Base-by-base conservation (phyloP, 2,329 filamentous ascomycete genomes). In the Scedosporium apiospermum region DNA sequence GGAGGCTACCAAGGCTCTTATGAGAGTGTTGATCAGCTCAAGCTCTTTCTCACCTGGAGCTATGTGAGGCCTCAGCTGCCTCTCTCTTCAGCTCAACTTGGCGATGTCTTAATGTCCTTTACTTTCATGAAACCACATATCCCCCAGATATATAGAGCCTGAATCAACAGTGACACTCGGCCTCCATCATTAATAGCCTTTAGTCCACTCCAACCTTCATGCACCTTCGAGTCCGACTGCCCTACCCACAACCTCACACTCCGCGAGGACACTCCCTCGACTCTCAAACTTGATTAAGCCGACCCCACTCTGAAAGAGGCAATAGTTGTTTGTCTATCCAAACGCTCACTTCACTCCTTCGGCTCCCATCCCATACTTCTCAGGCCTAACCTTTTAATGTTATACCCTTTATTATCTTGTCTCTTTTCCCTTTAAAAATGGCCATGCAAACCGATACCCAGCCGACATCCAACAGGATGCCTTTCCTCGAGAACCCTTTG, bases 401-500 rank as follows among this genome's bases (percentile, higher is more conserved):
- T 12, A 9, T 10, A 34, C 44, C 30, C 27, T n/a, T n/a, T 57
- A n/a, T 44, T 42, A 14, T 27, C 30, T 6, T 44, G 23, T 21
- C 49, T 34, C 18, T 44, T 14, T 23, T 46, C 7, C 38, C 30
- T n/a, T 51, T n/a, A 14, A 23, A 23, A 14, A 62, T 62, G 60
- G 53, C 60, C 12, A n/a, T 62, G 27, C 12, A 38, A 7, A 23
- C 51, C 7, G 60, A 62, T 7, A 12, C 16, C 62, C 60, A 63
- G 53, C 76, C 77, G 74, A 70, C 73, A 61, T 69, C 71, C 63
- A 69, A 72, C 66, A 74, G 74, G 67, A 79, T 79, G 75, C 77
- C 78, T 49, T 72, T 80, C 65, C 74, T 77, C 65, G 67, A 75
- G 51, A 71, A 71, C 63, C 26, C 75, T 46, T 80, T 85, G 72